A percentile compares a stretch with the other conserved stretches of the same genome.
These are phyloP conservation scores for Radiomyces spectabilis DNA, from an alignment of 192 early-diverging fungal species.

Conservation along the genomic window DNA sequence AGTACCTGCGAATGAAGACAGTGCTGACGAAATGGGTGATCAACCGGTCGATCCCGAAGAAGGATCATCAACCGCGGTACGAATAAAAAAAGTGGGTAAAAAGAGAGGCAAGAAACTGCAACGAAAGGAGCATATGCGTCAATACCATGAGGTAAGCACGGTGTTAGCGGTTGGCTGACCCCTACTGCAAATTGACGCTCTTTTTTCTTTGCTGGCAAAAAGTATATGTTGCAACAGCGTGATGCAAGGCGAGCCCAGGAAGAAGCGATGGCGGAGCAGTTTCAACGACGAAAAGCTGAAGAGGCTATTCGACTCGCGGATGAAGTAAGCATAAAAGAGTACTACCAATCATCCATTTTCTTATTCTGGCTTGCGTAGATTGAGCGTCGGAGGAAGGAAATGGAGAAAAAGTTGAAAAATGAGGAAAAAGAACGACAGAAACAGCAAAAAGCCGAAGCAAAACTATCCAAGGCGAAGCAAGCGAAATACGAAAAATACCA, in stretches of 20 bases:
- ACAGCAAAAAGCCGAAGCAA: constrained; percentile 1
- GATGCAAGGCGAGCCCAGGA: background rate
- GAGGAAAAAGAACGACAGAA: background rate
- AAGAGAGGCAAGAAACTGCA: constrained; percentile 3
- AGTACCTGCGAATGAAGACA: background rate
- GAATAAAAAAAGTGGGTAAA: constrained; percentile 5
- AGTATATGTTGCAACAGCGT: background rate
- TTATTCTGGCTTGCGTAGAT: background rate
- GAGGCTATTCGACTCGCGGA: background rate
- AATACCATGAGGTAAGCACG: constrained; percentile 3
- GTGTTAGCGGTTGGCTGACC: no score
- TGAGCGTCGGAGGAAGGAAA: background rate
- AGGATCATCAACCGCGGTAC: constrained; percentile 8
- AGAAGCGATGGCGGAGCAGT: background rate
- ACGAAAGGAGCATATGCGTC: constrained; percentile 8
- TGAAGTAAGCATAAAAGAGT: no score
- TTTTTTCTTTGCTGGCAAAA: background rate
- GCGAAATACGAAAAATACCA: constrained; percentile 6
- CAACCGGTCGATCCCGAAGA: background rate
- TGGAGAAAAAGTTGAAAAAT: background rate
- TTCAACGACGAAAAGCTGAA: background rate
- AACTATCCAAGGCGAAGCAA: background rate
- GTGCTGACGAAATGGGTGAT: background rate
- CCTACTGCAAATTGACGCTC: background rate
- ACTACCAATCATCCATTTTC: no score